phyloP scores from a whole-genome alignment of 495 filamentous ascomycete species.

The Astrocystis sublimbata region DNA sequence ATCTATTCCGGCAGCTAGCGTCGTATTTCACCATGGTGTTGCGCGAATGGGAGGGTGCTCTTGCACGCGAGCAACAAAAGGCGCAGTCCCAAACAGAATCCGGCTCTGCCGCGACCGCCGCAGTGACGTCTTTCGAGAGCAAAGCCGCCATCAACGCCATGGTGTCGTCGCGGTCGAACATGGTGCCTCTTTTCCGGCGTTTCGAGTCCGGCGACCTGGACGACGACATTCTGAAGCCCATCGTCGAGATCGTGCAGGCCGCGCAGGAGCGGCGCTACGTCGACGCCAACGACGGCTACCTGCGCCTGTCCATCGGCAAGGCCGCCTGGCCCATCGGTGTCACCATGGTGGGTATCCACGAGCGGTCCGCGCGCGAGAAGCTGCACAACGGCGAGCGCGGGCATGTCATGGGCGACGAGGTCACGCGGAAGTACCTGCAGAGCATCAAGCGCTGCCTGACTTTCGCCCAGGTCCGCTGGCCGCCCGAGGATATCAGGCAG shows the following conservation, averaged over 20 bases:
- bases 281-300: conserved; percentile 93
- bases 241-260: conserved; percentile 91
- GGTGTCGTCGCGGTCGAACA: conserved; percentile 77
- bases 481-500: conserved; percentile 87
- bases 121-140: conserved; percentile 70
- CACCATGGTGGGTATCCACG: conserved; percentile 99
- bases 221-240: conserved; percentile 73
- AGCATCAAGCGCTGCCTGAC: conserved; percentile 97
- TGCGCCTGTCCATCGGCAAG: conserved; percentile 93
- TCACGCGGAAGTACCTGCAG: conserved; percentile 91
- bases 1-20: conserved; percentile 82
- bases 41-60: conserved; percentile 78
- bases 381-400: conserved; percentile 87
- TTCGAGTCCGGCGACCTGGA: conserved; percentile 80
- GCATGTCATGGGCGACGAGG: conserved; percentile 96
- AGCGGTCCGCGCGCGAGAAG: conserved; percentile 91
- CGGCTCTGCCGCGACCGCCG: no score
- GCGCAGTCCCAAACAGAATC: no score
- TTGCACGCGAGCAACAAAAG: conserved; percentile 59
- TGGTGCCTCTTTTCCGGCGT: conserved; percentile 86
- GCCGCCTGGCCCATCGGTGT: conserved; percentile 99
- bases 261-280: conserved; percentile 91
- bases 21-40: conserved; percentile 94
- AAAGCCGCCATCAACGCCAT: conserved; percentile 76
- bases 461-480: conserved; percentile 96